Conservation (phyloP, 371 early-diverging fungal genomes). For the Mortierella sp. region DNA sequence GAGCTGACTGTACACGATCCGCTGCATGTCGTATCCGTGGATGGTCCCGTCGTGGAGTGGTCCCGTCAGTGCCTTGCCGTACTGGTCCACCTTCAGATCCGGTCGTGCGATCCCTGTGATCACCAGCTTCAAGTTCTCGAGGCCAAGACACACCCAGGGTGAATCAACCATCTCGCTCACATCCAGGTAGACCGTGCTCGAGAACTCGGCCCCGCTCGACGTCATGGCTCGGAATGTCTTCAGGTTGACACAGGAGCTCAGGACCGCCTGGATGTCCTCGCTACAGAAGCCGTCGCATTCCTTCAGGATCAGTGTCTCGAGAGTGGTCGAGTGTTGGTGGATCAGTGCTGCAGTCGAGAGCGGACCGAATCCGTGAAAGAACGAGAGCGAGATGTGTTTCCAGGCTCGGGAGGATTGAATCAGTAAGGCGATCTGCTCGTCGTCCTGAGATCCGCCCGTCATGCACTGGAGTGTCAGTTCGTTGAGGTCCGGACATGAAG, state of each 20-base stretch:
- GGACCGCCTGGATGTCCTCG: slow-evolving; percentile 26
- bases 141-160: slow-evolving; percentile 30
- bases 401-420: slow-evolving; percentile 21
- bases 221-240: slow-evolving; percentile 32
- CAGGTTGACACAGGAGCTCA: slow-evolving; percentile 34
- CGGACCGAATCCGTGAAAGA: slow-evolving; percentile 41
- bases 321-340: slow-evolving; percentile 20
- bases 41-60: slow-evolving; percentile 35
- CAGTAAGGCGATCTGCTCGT: slow-evolving; percentile 20
- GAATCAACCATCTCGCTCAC: slow-evolving; percentile 36
- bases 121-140: slow-evolving; percentile 29
- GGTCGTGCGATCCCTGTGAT: slow-evolving; percentile 49
- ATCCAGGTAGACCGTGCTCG: slow-evolving; percentile 37
- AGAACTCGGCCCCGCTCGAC: slow-evolving; percentile 20
- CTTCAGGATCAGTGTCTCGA: slow-evolving; percentile 26
- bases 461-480: slow-evolving; percentile 27
- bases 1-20: slow-evolving; percentile 29
- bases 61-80: slow-evolving; percentile 18
- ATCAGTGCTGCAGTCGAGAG: slow-evolving; percentile 29
- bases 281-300: slow-evolving; percentile 40
- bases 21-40: slow-evolving; percentile 27
- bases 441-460: slow-evolving; percentile 28
- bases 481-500: slow-evolving; percentile 21
- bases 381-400: slow-evolving; percentile 21
- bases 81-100: slow-evolving; percentile 33